phyloP scores from a whole-genome alignment of 2,329 filamentous ascomycete genomes.

The Pyricularia pennisetigena region DNA sequence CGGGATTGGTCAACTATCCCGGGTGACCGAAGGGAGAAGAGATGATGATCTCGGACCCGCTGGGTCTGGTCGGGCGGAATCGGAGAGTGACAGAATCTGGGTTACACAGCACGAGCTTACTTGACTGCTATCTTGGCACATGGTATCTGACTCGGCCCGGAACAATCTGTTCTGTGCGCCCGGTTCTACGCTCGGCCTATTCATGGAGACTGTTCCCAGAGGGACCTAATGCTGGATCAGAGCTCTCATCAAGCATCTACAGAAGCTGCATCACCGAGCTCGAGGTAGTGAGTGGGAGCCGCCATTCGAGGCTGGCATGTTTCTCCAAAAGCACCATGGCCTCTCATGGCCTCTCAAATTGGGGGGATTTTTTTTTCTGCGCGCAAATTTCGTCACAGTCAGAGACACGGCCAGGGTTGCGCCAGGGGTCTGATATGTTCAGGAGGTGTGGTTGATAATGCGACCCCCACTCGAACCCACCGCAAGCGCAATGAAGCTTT shows the following conservation, averaged over 20 bases:
- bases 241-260: background rate
- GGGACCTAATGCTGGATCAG: background rate
- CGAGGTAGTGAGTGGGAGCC: background rate
- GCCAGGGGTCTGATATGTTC: background rate
- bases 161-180: background rate
- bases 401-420: background rate
- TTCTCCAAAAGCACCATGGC: background rate
- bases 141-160: background rate
- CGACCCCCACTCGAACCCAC: constrained; percentile 15
- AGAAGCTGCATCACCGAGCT: background rate
- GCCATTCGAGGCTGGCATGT: background rate
- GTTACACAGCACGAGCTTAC: constrained; percentile 1
- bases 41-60: constrained; percentile 1
- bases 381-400: background rate
- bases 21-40: constrained; percentile 7
- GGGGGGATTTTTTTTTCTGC: background rate
- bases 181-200: background rate
- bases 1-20: background rate
- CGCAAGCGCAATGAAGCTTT: constrained; percentile 7
- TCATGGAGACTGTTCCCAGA: background rate
- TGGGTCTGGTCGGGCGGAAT: constrained; percentile 1
- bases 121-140: background rate
- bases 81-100: background rate
- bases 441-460: constrained; percentile 5
- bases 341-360: background rate